These are phyloP conservation scores for Puccinia triticina DNA, from an alignment of 1,284 basidiomycete genomes.

Conservation along the genomic window DNA sequence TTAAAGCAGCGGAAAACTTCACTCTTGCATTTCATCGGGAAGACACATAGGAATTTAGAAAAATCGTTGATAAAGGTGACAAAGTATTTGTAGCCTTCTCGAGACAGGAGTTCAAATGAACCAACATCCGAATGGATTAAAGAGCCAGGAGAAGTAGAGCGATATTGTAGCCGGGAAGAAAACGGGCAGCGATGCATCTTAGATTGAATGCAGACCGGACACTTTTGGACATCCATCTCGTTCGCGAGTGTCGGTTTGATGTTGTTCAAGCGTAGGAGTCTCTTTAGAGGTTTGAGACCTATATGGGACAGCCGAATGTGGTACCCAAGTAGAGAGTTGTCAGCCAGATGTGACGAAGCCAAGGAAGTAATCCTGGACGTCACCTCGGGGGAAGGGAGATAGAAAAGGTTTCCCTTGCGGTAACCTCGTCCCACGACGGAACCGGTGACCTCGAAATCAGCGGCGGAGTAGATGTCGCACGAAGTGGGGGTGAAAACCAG, in stretches of 20 bases:
- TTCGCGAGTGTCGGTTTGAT: neutral
- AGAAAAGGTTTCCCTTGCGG: neutral
- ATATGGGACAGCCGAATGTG: no score
- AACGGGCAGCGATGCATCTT: neutral
- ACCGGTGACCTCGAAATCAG: neutral
- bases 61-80: no score
- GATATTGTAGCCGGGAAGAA: neutral
- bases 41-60: no score
- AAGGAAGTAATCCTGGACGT: neutral
- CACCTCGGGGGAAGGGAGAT: neutral
- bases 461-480: neutral
- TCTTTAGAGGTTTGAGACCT: conserved; percentile 24
- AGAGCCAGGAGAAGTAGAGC: neutral
- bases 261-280: neutral
- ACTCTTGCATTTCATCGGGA: no score
- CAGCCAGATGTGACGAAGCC: neutral
- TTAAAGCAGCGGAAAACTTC: no score
- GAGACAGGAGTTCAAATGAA: neutral
- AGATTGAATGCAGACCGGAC: neutral
- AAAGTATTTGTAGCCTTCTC: no score
- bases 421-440: neutral
- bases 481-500: neutral
- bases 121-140: conserved; percentile 16
- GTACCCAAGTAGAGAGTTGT: no score
- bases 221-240: conserved; percentile 12